A percentile compares a stretch with the other conserved stretches of the same genome.
Evolutionary conservation across 2,329 filamentous ascomycete species (phyloP).

Genomic region (Neopestalotiopsis rosae): DNA sequence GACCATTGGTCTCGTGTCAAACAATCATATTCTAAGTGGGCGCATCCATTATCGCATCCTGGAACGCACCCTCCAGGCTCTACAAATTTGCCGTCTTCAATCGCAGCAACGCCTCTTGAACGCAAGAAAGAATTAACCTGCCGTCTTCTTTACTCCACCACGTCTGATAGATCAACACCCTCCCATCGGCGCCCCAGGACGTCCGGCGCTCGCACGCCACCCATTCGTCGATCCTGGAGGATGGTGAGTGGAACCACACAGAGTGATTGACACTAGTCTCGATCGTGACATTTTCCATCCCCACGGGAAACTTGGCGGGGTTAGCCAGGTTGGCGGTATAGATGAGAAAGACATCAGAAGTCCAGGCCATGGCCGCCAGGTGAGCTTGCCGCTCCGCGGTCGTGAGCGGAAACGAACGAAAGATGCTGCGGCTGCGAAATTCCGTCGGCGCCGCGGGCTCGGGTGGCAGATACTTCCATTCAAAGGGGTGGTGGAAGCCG

Average conservation of each 20-base stretch:
- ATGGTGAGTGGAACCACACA: slow-evolving; percentile 23
- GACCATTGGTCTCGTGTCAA: too few relatives aligned
- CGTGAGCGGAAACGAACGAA: slow-evolving; percentile 16
- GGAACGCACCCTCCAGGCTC: background rate
- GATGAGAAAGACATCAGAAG: slow-evolving; percentile 18
- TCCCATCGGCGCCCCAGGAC: slow-evolving; percentile 23
- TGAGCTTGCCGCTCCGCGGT: slow-evolving; percentile 3
- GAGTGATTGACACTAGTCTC: slow-evolving; percentile 22
- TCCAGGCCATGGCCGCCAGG: slow-evolving; percentile 17
- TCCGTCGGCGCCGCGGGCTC: slow-evolving; percentile 7
- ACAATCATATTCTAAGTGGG: background rate
- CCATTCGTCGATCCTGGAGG: slow-evolving; percentile 21
- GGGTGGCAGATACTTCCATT: slow-evolving; percentile 14
- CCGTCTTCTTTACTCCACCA: slow-evolving; percentile 22
- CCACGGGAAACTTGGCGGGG: slow-evolving; percentile 5
- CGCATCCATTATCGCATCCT: background rate
- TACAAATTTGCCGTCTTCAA: slow-evolving; percentile 20
- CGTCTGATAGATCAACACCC: slow-evolving; percentile 23
- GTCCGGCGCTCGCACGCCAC: slow-evolving; percentile 23
- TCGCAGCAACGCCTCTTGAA: slow-evolving; percentile 23
- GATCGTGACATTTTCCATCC: slow-evolving; percentile 13
- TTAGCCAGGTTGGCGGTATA: slow-evolving; percentile 19
- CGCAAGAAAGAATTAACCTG: slow-evolving; percentile 20
- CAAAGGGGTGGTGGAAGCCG: slow-evolving; percentile 11
- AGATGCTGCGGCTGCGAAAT: slow-evolving; percentile 17